A percentile compares a stretch with the other conserved stretches of the same genome.
Evolutionary conservation across 208 protist genomes (phyloP).

Genomic region (Trichomonas gallinae): DNA sequence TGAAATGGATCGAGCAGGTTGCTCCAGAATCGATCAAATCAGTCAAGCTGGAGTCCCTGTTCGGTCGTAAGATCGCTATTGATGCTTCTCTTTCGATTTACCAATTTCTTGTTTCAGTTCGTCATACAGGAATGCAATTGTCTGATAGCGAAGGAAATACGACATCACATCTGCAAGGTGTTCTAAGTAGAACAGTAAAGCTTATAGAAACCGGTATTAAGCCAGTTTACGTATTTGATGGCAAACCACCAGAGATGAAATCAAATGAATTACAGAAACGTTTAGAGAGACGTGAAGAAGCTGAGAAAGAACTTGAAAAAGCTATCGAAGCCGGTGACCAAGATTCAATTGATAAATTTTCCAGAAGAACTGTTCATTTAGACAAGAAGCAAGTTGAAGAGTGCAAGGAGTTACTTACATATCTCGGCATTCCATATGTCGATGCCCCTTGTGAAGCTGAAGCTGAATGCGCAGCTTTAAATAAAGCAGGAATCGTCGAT

Average conservation of each 20-base stretch:
- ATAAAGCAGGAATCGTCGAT: slow-evolving; percentile 67
- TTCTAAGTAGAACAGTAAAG: slow-evolving; percentile 86
- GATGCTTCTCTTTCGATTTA: slow-evolving; percentile 97
- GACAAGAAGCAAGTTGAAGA: slow-evolving; percentile 86
- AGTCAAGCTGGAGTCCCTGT: slow-evolving; percentile 18
- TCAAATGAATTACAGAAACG: slow-evolving; percentile 62
- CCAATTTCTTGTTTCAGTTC: slow-evolving; percentile 85
- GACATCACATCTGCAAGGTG: slow-evolving; percentile 84
- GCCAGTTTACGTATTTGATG: slow-evolving; percentile 92
- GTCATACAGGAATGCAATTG: slow-evolving; percentile 46
- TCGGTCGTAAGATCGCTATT: slow-evolving; percentile 86
- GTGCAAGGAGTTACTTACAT: slow-evolving; percentile 78
- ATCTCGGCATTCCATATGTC: slow-evolving; percentile 95
- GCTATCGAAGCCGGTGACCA: slow-evolving; percentile 53
- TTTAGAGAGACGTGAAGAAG: slow-evolving; percentile 67
- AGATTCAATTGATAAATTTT: slow-evolving; percentile 50
- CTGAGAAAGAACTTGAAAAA: slow-evolving; percentile 66
- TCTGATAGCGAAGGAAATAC: slow-evolving; percentile 82
- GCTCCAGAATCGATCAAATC: slow-evolving; percentile 52
- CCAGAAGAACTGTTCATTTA: slow-evolving; percentile 38
- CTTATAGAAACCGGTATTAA: slow-evolving; percentile 93
- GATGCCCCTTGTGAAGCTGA: slow-evolving; percentile 41
- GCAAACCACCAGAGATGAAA: slow-evolving; percentile 89
- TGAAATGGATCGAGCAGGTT: slow-evolving; percentile 78
- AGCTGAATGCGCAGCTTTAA: slow-evolving; percentile 64